Base-by-base conservation (phyloP, 2,329 filamentous ascomycete genomes). In the Stagonosporopsis rhizophila region DNA sequence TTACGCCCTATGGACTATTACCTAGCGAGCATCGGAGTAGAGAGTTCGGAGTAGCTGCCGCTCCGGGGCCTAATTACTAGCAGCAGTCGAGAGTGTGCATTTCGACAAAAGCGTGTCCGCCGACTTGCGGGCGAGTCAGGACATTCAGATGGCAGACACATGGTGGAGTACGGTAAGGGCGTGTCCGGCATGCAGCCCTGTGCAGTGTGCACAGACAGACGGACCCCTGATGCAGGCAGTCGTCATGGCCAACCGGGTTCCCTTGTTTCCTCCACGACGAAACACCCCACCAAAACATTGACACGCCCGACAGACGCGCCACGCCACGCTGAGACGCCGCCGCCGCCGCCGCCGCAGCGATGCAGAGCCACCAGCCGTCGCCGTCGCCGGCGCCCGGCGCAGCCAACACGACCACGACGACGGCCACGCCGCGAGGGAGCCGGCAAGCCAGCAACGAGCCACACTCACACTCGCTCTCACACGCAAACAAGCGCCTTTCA, bases 401-500 rank as follows among this genome's bases (percentile, higher is more conserved):
- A 11, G 28, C 3, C 28, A 50, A 60, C 46, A 63, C 48, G 17
- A 32, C 30, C 5, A 12, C 28, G 6, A 65, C 61, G 28, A 32
- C 30, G 30, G 3, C 30, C 3, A 65, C 61, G 28, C 58, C 62
- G 17, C 49, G 60, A 46, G 41, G 49, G 30, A 44, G 60, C 46
- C 65, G 58, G 56, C 67, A 70, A 17, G 3, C 20, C 71, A 74
- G 67, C 75, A 75, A 69, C 58, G 68, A 75, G 62, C 62, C 68
- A 60, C 67, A 59, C 5, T 27, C 68, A 60, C 68, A 58, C 49
- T 67, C 66, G 50, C 69, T 75, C 52, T 62, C 71, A 42, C 67
- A 70, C 46, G 66, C 72, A 25, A 62, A 72, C 51, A 73, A 75
- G 39, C 73, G 74, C 46, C 73, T 77, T 51, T 76, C 75, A 20